These are phyloP conservation scores for Cryptococcus wingfieldii DNA, from an alignment of 1,284 basidiomycete genomes.

Conservation along the genomic window DNA sequence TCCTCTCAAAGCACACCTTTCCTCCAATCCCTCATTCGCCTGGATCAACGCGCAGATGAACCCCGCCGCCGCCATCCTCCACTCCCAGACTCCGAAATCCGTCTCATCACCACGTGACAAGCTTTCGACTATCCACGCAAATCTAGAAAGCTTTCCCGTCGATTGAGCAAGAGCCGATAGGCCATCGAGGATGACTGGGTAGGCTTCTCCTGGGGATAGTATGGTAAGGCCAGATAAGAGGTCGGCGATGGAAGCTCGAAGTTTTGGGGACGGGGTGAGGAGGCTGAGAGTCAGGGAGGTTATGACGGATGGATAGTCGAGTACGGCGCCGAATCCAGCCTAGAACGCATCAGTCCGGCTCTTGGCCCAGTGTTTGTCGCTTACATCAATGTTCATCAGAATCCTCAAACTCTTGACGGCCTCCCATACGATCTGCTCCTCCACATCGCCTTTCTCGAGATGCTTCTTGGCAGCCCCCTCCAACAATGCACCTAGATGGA, in stretches of 20 bases:
- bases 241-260: conserved; percentile 68
- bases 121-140: conserved; percentile 67
- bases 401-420: conserved; percentile 74
- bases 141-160: conserved; percentile 72
- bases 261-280: conserved; percentile 60
- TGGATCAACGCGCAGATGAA: conserved; percentile 76
- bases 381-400: conserved; percentile 76
- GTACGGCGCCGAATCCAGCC: conserved; percentile 68
- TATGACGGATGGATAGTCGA: conserved; percentile 63
- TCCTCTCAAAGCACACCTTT: conserved; percentile 69
- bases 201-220: conserved; percentile 66
- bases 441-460: conserved; percentile 63
- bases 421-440: conserved; percentile 67
- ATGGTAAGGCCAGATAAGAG: conserved; percentile 78
- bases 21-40: conserved; percentile 70
- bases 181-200: conserved; percentile 67
- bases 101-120: conserved; percentile 51
- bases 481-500: conserved; percentile 59
- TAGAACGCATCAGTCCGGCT: conserved; percentile 30
- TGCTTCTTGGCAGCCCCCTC: conserved; percentile 55
- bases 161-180: conserved; percentile 71
- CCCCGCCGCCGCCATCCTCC: conserved; percentile 68
- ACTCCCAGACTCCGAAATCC: conserved; percentile 66
- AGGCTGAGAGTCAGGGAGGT: conserved; percentile 70
- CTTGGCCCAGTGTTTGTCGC: conserved; percentile 26